phyloP scores from a whole-genome alignment of 257 asterid species.

The Solanum chmielewskii region DNA sequence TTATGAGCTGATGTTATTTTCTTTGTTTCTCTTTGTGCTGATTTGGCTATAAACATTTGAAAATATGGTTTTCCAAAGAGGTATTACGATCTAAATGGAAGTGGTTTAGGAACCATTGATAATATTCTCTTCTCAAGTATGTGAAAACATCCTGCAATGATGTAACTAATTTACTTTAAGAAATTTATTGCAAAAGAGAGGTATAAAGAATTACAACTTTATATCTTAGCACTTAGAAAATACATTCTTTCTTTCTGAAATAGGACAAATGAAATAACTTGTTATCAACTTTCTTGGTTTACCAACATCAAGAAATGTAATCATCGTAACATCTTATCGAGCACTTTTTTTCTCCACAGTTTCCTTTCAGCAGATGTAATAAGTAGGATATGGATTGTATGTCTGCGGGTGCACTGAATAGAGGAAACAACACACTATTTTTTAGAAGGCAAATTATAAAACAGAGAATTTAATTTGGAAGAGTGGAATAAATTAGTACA shows the following conservation, averaged over 20 bases:
- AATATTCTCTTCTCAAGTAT: slow-evolving; percentile 76
- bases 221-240: neutral
- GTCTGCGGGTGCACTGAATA: no score
- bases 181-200: neutral
- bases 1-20: no score
- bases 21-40: neutral
- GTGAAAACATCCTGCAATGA: slow-evolving; percentile 82
- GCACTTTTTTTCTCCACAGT: slow-evolving; percentile 18
- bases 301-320: slow-evolving; percentile 16
- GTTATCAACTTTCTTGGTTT: slow-evolving; percentile 64
- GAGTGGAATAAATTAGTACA: slow-evolving; percentile 87
- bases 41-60: neutral
- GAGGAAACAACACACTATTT: no score
- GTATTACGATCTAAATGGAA: slow-evolving; percentile 96
- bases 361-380: slow-evolving; percentile 3
- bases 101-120: slow-evolving; percentile 90
- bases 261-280: slow-evolving; percentile 41
- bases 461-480: slow-evolving; percentile 53
- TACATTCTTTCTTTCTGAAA: no score
- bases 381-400: no score
- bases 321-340: neutral
- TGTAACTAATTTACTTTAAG: neutral
- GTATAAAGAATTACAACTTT: neutral
- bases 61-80: neutral
- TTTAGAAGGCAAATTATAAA: no score